A percentile compares a stretch with the other conserved stretches of the same genome.
Conservation (phyloP, 176 grass and related monocot species). For the Pontederia crassipes region DNA sequence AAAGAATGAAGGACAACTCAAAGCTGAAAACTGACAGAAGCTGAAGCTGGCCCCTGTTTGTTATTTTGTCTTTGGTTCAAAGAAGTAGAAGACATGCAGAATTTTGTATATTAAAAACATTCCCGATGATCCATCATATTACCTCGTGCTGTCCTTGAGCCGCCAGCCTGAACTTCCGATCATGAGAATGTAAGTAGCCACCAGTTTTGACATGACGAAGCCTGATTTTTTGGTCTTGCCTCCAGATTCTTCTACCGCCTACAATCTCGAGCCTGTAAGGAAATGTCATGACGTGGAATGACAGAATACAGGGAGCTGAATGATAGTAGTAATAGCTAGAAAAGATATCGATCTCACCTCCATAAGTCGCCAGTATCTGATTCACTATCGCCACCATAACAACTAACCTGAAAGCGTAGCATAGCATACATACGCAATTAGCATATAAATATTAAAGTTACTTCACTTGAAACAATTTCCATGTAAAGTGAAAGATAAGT, state of each 20-base stretch:
- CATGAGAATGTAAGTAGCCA: conserved; percentile 78
- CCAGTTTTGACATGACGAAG: conserved; percentile 60
- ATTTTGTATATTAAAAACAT: not conserved
- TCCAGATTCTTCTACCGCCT: conserved; percentile 53
- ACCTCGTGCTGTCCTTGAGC: conserved; percentile 92
- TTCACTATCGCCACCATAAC: conserved; percentile 58
- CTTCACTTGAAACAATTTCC: too few relatives aligned
- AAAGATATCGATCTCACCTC: conserved; percentile 34
- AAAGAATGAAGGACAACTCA: not conserved
- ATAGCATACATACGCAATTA: conserved; percentile 2
- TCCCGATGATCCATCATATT: not conserved
- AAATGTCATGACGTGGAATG: not conserved
- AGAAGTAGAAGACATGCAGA: not conserved
- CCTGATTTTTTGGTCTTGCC: conserved; percentile 63
- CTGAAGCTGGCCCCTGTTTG: too few relatives aligned
- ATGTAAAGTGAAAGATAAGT: too few relatives aligned
- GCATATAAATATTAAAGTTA: too few relatives aligned
- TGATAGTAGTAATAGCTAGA: not conserved
- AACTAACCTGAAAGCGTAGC: conserved; percentile 61
- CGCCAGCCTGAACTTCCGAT: conserved; percentile 68
- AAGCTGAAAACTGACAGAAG: not conserved
- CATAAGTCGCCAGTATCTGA: conserved; percentile 86
- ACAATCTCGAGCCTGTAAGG: conserved; percentile 62
- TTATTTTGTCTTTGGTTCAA: not conserved
- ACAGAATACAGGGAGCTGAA: not conserved